Conservation (phyloP, 352 stramenopile species). For the Bremia lactucae region DNA sequence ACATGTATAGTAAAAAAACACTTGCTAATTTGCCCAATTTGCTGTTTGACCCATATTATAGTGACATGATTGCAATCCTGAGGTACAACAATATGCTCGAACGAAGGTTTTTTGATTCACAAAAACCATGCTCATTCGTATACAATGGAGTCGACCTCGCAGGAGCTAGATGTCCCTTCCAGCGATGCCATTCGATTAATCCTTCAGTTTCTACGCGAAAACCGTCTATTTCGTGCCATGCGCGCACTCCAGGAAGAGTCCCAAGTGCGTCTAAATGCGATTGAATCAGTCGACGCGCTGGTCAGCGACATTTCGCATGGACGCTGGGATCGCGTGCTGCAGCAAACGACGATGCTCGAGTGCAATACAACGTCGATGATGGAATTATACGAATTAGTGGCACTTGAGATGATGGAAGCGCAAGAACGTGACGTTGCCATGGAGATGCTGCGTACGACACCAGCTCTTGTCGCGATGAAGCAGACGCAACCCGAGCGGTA, state of each 20-base stretch:
- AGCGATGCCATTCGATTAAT: conserved; percentile 84
- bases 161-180: conserved; percentile 48
- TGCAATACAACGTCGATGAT: conserved; percentile 61
- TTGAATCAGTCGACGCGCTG: conserved; percentile 81
- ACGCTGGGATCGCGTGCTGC: conserved; percentile 85
- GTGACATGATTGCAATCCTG: too few relatives aligned
- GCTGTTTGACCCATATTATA: too few relatives aligned
- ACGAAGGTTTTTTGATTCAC: too few relatives aligned
- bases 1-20: too few relatives aligned
- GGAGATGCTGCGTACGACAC: conserved; percentile 42
- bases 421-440: conserved; percentile 69
- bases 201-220: conserved; percentile 88
- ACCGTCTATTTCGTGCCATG: conserved; percentile 77
- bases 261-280: conserved; percentile 77
- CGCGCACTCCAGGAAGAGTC: conserved; percentile 80
- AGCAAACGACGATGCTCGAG: conserved; percentile 70
- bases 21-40: too few relatives aligned
- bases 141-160: not conserved
- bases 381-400: conserved; percentile 85
- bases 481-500: conserved; percentile 41
- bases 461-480: conserved; percentile 40
- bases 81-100: too few relatives aligned
- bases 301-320: conserved; percentile 65
- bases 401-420: conserved; percentile 82
- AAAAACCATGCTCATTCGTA: not conserved